Evolutionary conservation across 306 rosid species (phyloP).

Genomic region (Cucurbita ficifolia): DNA sequence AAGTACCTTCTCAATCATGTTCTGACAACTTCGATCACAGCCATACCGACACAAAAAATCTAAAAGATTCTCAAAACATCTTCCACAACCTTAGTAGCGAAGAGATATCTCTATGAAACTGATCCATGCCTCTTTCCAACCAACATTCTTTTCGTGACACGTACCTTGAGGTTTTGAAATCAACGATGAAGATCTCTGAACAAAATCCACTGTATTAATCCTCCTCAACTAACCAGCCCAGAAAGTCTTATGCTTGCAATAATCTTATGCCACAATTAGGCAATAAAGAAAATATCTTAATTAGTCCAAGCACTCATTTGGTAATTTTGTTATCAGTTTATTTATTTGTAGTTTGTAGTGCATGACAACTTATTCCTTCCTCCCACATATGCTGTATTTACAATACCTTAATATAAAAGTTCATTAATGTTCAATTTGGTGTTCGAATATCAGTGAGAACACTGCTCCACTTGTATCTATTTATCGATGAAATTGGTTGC

Average conservation of each 20-base stretch:
- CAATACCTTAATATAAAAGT: not conserved
- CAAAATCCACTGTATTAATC: not conserved
- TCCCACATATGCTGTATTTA: not conserved
- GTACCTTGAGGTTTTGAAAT: not conserved
- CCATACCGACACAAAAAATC: not conserved
- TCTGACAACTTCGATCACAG: not conserved
- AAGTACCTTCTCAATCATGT: not conserved
- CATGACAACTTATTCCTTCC: not conserved
- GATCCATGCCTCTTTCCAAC: not conserved
- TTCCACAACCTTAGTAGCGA: not conserved
- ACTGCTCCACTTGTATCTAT: not conserved
- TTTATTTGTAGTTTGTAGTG: not conserved
- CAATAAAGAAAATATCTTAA: not conserved
- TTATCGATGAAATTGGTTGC: not conserved
- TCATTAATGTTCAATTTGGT: not conserved
- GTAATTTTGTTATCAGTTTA: not conserved
- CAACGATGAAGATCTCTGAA: not conserved
- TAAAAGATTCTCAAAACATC: not conserved
- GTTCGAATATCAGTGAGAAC: not conserved
- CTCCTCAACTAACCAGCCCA: not conserved
- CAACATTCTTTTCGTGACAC: not conserved
- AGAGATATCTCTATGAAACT: not conserved
- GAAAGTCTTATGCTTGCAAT: not conserved
- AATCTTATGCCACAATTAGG: not conserved
- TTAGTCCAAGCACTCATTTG: not conserved